A percentile compares a stretch with the other conserved stretches of the same genome.
Conservation (phyloP, 768 basidiomycete genomes). For the Podaxis rugospora region DNA sequence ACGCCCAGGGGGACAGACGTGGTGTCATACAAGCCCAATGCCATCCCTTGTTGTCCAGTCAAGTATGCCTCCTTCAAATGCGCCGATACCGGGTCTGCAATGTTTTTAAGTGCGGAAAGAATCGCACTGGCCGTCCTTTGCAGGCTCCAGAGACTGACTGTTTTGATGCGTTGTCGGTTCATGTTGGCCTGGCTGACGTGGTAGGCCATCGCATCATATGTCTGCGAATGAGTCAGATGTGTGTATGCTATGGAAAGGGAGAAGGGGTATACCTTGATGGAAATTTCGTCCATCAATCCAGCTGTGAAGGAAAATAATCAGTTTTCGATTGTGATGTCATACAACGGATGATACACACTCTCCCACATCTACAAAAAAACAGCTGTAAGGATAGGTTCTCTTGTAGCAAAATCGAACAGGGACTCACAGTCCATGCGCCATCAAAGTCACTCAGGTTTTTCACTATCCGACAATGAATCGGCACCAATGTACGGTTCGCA, state of each 20-base stretch:
- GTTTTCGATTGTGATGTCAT: constrained; percentile 3
- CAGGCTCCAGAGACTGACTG: constrained; percentile 90
- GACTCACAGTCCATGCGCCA: constrained; percentile 90
- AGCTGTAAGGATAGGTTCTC: background rate
- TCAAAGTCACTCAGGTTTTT: constrained; percentile 87
- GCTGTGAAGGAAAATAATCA: constrained; percentile 41
- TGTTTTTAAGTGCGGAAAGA: constrained; percentile 68
- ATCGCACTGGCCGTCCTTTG: constrained; percentile 92
- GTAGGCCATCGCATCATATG: constrained; percentile 89
- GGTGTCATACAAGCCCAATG: constrained; percentile 6
- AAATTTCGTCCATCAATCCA: constrained; percentile 88
- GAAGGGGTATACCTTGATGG: constrained; percentile 58
- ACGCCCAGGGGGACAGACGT: background rate
- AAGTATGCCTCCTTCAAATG: constrained; percentile 41
- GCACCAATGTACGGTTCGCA: constrained; percentile 89
- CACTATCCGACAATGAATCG: constrained; percentile 86
- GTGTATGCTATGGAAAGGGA: background rate
- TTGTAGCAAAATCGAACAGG: background rate
- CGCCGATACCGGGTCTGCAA: constrained; percentile 65
- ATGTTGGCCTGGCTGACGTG: constrained; percentile 91
- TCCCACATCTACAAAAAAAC: constrained; percentile 76
- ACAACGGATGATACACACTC: constrained; percentile 47
- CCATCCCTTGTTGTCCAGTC: constrained; percentile 7
- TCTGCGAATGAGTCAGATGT: constrained; percentile 34
- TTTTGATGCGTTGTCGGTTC: constrained; percentile 79